A percentile compares a stretch with the other conserved stretches of the same genome.
phyloP scores from a whole-genome alignment of 805 yeast genomes.

The Lipomyces chichibuensis region DNA sequence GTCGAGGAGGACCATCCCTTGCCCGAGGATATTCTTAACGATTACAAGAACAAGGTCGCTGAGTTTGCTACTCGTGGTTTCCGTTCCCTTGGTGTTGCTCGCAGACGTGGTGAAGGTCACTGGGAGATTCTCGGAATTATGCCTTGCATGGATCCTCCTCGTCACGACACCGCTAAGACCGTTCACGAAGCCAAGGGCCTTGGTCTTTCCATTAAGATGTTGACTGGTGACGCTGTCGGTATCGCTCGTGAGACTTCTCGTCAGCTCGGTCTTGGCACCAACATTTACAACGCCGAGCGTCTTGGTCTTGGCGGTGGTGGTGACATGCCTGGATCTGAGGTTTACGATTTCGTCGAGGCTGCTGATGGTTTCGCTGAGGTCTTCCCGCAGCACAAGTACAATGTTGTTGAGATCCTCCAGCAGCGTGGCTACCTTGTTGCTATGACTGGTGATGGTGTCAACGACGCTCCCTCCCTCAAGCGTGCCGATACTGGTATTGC shows the following conservation, averaged over 20 bases:
- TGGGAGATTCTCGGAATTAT: constrained; percentile 97
- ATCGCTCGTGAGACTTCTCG: constrained; percentile 98
- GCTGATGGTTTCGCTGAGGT: constrained; percentile 92
- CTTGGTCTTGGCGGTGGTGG: constrained; percentile 88
- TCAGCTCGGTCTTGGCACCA: constrained; percentile 95
- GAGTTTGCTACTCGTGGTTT: constrained; percentile 98
- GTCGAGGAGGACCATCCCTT: constrained; percentile 97
- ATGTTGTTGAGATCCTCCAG: constrained; percentile 66
- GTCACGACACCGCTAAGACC: constrained; percentile 96
- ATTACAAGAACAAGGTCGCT: constrained; percentile 95
- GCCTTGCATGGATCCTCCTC: constrained; percentile 99
- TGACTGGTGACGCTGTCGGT: constrained; percentile 99
- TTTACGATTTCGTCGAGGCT: constrained; percentile 71
- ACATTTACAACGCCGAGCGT: constrained; percentile 95
- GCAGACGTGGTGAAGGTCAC: constrained; percentile 98
- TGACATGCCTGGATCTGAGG: constrained; percentile 67
- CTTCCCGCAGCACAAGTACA: constrained; percentile 70
- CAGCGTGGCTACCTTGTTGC: constrained; percentile 68
- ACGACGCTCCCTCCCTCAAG: constrained; percentile 69
- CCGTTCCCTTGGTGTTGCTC: constrained; percentile 98
- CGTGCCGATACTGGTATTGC: constrained; percentile 91
- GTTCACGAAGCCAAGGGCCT: constrained; percentile 86
- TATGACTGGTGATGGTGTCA: constrained; percentile 73
- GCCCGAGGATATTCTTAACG: constrained; percentile 90
- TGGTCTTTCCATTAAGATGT: constrained; percentile 96